These are phyloP conservation scores for Daldinia eschscholtzii DNA, from an alignment of 2,329 filamentous ascomycete genomes.

Conservation along the genomic window DNA sequence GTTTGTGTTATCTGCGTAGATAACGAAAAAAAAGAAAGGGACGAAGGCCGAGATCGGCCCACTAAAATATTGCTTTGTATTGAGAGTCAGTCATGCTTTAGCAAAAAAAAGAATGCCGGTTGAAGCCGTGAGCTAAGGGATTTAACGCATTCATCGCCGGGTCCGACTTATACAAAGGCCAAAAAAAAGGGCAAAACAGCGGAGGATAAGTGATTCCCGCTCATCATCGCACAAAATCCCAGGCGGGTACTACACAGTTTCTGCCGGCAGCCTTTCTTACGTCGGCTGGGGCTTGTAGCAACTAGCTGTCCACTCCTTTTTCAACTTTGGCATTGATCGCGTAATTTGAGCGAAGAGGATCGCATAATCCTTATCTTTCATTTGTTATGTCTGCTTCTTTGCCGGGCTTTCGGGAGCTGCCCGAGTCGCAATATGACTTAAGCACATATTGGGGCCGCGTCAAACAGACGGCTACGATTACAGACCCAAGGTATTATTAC, in stretches of 20 bases:
- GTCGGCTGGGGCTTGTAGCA: conserved; percentile 27
- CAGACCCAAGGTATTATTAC: conserved; percentile 89
- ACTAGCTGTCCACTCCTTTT: conserved; percentile 37
- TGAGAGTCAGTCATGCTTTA: neutral
- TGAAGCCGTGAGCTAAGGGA: conserved; percentile 4
- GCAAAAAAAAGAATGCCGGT: neutral
- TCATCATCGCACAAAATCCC: neutral
- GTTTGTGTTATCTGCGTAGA: neutral
- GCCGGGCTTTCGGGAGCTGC: conserved; percentile 81
- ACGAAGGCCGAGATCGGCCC: conserved; percentile 39
- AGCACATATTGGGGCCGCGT: conserved; percentile 96
- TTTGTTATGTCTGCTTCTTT: conserved; percentile 73
- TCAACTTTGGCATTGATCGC: conserved; percentile 4
- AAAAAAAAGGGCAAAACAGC: neutral
- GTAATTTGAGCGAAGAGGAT: conserved; percentile 23
- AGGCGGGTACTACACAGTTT: conserved; percentile 7
- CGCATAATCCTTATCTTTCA: conserved; percentile 34
- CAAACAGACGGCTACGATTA: conserved; percentile 86
- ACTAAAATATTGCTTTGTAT: conserved; percentile 31
- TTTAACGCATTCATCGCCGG: neutral
- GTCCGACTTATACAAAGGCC: neutral
- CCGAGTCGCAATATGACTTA: conserved; percentile 92
- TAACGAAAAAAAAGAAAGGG: neutral
- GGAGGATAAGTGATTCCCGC: neutral
- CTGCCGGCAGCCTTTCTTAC: conserved; percentile 9